phyloP scores from a whole-genome alignment of 306 rosid species.

The Boehmeria nivea region DNA sequence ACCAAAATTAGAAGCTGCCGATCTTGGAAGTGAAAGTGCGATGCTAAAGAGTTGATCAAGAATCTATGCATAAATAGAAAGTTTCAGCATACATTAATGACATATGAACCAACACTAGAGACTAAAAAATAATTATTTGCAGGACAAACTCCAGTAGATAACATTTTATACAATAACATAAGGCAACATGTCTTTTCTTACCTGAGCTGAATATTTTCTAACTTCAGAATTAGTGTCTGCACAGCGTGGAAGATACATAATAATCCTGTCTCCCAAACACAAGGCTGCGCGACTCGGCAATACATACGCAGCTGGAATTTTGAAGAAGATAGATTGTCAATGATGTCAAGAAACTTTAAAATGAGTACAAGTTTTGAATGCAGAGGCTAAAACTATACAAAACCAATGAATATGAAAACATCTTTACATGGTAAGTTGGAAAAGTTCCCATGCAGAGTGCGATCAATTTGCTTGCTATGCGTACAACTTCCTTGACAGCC shows the following conservation, averaged over 20 bases:
- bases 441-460: constrained; percentile 57
- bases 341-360: constrained; percentile 1
- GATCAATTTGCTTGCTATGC: constrained; percentile 79
- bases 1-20: constrained; percentile 54
- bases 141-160: too few species aligned
- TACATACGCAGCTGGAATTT: constrained; percentile 69
- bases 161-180: too few species aligned
- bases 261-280: constrained; percentile 82
- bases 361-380: not conserved
- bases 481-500: constrained; percentile 86
- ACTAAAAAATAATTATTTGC: not conserved
- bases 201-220: constrained; percentile 89
- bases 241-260: constrained; percentile 92
- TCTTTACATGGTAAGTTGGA: constrained; percentile 82
- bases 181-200: constrained; percentile 12
- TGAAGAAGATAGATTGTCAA: constrained; percentile 7
- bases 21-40: constrained; percentile 80
- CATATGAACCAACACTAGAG: constrained; percentile 2
- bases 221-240: constrained; percentile 90
- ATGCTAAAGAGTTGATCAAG: constrained; percentile 89
- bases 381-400: not conserved
- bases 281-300: constrained; percentile 93
- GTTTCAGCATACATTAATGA: not conserved
- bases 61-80: constrained; percentile 40
- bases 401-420: constrained; percentile 21